Evolutionary conservation across 1,139 yeast genomes (phyloP), one percentile per base, ranked within the genome.

Genomic region (Diutina pseudorugosa): DNA sequence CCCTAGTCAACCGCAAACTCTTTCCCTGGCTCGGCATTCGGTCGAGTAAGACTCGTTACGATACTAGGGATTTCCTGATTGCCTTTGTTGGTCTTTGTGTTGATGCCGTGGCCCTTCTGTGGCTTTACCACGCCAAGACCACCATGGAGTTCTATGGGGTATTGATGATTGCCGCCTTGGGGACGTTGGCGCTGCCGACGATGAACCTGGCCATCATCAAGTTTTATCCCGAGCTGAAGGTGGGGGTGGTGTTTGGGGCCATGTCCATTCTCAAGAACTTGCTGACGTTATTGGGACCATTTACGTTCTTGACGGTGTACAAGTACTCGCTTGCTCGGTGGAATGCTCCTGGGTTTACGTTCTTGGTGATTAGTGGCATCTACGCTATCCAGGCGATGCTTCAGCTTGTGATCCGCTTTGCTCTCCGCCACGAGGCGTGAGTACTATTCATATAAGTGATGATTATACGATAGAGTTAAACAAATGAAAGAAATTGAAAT

Each of bases 191-290:
- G 0, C 67, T 81, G 0, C 86, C 87, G 0, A 69, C 79, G 1
- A 56, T 80, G 27, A 77, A 76, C 55, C 69, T 78, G 5, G 60
- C 80, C 2, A 60, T 81, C 42, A 72, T 79, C 54, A 82, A 81
- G 61, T 78, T 77, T 58, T 73, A 72, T 51, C 70, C 72, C 2
- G 70, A 71, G 30, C 69, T 71, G 20, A 70, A 68, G 56, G 69
- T 75, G 3, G 83, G 84, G 12, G 80, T 77, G 58, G 69, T 76
- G 53, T 77, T 77, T 45, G 49, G 49, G 7, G 49, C 40, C 14
- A 23, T 45, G 27, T 45, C 49, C n/a, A 18, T 45, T 8, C 20
- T 45, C 20, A 45, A 45, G 14, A 45, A 16, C n/a, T 16, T 45
- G n/a, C 18, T 16, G 40, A 45, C 49, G 12, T 27, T 45, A 5